These are phyloP conservation scores for Claviceps paspali DNA, from an alignment of 2,329 filamentous ascomycete species.

Conservation along the genomic window DNA sequence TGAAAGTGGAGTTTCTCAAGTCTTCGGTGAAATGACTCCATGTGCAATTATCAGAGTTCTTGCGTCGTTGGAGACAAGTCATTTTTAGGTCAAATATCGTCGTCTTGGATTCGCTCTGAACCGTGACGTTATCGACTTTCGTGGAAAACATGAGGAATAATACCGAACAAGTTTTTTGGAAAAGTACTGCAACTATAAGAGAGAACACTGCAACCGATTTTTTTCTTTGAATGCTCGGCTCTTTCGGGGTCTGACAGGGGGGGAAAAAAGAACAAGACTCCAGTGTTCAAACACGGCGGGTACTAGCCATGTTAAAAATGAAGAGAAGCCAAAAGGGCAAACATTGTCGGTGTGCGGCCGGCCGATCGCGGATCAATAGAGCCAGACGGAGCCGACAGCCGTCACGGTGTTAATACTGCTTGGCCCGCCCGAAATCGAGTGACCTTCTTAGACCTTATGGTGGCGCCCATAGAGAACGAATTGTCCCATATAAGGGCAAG, in stretches of 20 bases:
- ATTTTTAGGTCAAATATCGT: not conserved
- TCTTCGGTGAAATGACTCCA: constrained; percentile 12
- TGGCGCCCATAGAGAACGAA: too few relatives aligned
- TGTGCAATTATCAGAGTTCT: not conserved
- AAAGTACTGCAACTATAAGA: too few relatives aligned
- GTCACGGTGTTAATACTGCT: constrained; percentile 1
- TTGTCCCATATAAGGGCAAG: too few relatives aligned
- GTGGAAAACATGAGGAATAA: not conserved
- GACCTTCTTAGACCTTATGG: too few relatives aligned
- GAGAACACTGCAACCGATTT: not conserved
- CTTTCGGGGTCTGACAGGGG: too few relatives aligned
- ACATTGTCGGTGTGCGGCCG: not conserved
- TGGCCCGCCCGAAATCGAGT: too few relatives aligned
- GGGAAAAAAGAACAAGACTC: not conserved
- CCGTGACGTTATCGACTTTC: not conserved
- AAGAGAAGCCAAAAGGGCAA: not conserved
- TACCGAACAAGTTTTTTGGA: not conserved
- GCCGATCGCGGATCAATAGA: not conserved
- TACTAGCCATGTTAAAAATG: not conserved
- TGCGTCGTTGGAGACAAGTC: not conserved
- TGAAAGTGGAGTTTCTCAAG: constrained; percentile 24
- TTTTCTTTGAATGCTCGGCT: not conserved
- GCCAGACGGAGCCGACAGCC: constrained; percentile 5
- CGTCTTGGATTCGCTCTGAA: not conserved
- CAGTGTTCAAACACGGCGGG: not conserved